Conservation (phyloP, 352 stramenopile species). For the Globisporangium heterothallicum region DNA sequence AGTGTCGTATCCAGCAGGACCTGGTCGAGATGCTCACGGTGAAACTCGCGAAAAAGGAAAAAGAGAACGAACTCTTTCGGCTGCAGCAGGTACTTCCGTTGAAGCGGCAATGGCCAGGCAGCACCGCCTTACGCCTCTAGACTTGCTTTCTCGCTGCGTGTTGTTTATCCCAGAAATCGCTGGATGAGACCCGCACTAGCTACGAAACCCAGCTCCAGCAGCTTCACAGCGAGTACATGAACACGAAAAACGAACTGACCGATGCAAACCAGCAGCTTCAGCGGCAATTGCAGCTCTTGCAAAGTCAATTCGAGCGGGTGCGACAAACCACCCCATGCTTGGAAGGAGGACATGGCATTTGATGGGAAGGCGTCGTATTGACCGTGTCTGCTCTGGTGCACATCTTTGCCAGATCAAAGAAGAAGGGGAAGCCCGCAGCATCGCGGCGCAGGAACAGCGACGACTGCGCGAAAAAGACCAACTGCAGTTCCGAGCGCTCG, state of each 20-base stretch:
- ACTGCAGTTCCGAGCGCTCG: conserved; percentile 17
- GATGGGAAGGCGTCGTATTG: no score
- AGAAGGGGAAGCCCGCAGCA: conserved; percentile 30
- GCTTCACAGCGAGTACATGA: conserved; percentile 20
- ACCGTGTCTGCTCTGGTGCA: no score
- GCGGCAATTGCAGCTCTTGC: conserved; percentile 29
- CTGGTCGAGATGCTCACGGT: conserved; percentile 57
- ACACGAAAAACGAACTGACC: conserved; percentile 16
- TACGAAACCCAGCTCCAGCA: conserved; percentile 23
- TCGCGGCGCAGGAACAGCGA: conserved; percentile 25
- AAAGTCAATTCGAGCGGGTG: conserved; percentile 37
- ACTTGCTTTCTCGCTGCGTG: no score
- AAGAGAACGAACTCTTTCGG: conserved; percentile 44
- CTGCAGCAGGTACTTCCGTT: conserved; percentile 21
- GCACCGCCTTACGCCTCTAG: no score
- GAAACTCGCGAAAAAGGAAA: conserved; percentile 61
- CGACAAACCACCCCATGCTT: neutral
- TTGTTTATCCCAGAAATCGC: conserved; percentile 4
- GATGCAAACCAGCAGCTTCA: conserved; percentile 33
- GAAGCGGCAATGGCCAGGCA: neutral
- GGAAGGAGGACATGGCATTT: no score
- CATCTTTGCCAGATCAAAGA: conserved; percentile 16
- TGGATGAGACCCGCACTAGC: conserved; percentile 13
- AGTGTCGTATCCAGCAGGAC: conserved; percentile 49
- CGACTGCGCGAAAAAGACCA: conserved; percentile 39